phyloP scores from a whole-genome alignment of 805 yeast species.

The Ogataea ramenticola region DNA sequence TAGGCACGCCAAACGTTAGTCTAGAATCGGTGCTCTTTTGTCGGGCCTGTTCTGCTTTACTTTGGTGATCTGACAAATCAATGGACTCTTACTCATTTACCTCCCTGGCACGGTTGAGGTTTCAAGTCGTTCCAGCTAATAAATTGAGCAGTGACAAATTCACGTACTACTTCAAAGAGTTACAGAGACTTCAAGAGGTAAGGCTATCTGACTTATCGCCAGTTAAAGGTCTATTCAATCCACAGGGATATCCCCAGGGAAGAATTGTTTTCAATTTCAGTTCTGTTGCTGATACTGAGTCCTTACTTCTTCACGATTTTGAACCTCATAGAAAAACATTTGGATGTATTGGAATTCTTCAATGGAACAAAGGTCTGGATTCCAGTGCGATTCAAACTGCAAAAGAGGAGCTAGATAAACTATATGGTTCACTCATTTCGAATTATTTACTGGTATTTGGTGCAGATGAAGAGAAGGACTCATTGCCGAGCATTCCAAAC shows the following conservation, averaged over 20 bases:
- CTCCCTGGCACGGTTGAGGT: constrained; percentile 59
- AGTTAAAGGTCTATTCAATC: constrained; percentile 60
- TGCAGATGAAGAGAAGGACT: constrained; percentile 23
- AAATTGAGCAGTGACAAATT: constrained; percentile 36
- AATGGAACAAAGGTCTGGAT: constrained; percentile 16
- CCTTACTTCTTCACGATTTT: constrained; percentile 71
- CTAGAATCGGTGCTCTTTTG: no score
- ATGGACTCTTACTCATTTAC: constrained; percentile 43
- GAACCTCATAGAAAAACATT: constrained; percentile 84
- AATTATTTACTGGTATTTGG: constrained; percentile 52
- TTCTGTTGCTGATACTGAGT: constrained; percentile 37
- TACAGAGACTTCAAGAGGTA: constrained; percentile 52
- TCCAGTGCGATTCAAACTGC: constrained; percentile 8
- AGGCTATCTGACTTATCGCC: constrained; percentile 73
- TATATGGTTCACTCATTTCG: constrained; percentile 45
- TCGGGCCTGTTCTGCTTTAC: no score
- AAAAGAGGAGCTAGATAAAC: constrained; percentile 33
- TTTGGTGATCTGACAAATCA: not conserved
- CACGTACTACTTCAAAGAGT: constrained; percentile 30
- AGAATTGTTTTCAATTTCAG: constrained; percentile 53
- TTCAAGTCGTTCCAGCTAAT: constrained; percentile 64
- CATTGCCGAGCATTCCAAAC: constrained; percentile 6
- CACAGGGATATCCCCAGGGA: constrained; percentile 81
- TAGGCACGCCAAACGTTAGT: no score
- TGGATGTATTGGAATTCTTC: constrained; percentile 42